Evolutionary conservation across 208 protist genomes (phyloP), one percentile per base, ranked within the genome.

Genomic region (Trypanosoma platydactyli): DNA sequence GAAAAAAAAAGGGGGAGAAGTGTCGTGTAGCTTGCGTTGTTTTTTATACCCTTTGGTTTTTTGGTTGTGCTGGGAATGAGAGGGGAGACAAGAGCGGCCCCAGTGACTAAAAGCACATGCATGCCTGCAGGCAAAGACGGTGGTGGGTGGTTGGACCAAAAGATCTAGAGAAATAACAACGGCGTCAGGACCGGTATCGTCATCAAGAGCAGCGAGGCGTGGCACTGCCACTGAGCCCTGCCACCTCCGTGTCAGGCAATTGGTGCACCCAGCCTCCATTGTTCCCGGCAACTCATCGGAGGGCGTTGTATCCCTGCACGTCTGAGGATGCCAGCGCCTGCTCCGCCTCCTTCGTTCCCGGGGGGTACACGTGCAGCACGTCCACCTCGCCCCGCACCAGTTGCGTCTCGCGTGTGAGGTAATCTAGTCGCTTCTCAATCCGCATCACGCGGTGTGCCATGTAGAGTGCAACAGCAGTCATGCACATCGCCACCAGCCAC

Each of bases 341-440:
- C 56, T 64, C 78, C 18, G 86, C 85, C 72, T 89, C 81, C 58
- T 38, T 75, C 1, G 66, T 82, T 3, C 86, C 86, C 0, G 86
- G 83, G 1, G 72, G 59, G 20, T 84, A 64, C 25, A 93, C 83
- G 16, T 78, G 76, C 22, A 60, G 61, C 29, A 83, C 67, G 53
- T 88, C 76, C 53, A 91, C 78, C 63, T 94, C 88, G 0, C 73
- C 88, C 5, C 84, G 82, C 27, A 94, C 62, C 22, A 94, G 70
- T 68, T 91, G 88, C 55, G 88, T 91, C 50, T 86, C 63, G 0
- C 68, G 54, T 65, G 84, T 74, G 11, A 83, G 60, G 25, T 56
- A 51, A 12, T 59, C 68, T 41, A 94, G 68, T 16, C 84, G 77
- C 67, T 83, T 83, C 76, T 94, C 88, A 56, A 89, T 90, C 38